Conservation (phyloP, 106 monocot species). For the Dendrobium chrysotoxum region DNA sequence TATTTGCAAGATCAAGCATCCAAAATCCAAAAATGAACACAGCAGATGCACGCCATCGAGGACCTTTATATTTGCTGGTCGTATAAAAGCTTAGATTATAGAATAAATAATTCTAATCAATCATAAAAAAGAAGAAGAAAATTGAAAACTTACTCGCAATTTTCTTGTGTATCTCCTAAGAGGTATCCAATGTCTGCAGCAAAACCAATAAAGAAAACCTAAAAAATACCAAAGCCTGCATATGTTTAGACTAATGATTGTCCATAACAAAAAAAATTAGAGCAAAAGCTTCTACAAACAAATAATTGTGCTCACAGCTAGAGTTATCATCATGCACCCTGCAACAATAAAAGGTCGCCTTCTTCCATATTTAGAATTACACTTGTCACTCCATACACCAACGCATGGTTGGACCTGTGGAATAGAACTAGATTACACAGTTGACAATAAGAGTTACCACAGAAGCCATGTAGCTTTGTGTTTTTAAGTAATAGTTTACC, state of each 20-base stretch:
- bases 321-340: slow-evolving; percentile 78
- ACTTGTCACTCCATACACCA: slow-evolving; percentile 99
- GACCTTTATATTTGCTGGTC: slow-evolving; percentile 72
- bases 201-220: slow-evolving; percentile 94
- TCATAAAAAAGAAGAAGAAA: background rate
- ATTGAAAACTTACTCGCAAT: slow-evolving; percentile 63
- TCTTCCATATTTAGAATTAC: slow-evolving; percentile 84
- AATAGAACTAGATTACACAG: background rate
- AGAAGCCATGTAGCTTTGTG: background rate
- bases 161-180: slow-evolving; percentile 79
- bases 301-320: slow-evolving; percentile 66
- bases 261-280: background rate
- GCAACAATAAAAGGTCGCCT: slow-evolving; percentile 90
- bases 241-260: slow-evolving; percentile 9
- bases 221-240: slow-evolving; percentile 7
- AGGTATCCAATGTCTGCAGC: slow-evolving; percentile 88
- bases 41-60: slow-evolving; percentile 74
- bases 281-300: slow-evolving; percentile 5
- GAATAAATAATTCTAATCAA: background rate
- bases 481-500: background rate
- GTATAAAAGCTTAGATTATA: background rate
- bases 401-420: slow-evolving; percentile 97
- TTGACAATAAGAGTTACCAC: background rate
- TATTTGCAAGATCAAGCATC: slow-evolving; percentile 99
- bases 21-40: slow-evolving; percentile 92